A percentile compares a stretch with the other conserved stretches of the same genome.
phyloP scores from a whole-genome alignment of 345 rosid genomes.

The Cardamine occulta region DNA sequence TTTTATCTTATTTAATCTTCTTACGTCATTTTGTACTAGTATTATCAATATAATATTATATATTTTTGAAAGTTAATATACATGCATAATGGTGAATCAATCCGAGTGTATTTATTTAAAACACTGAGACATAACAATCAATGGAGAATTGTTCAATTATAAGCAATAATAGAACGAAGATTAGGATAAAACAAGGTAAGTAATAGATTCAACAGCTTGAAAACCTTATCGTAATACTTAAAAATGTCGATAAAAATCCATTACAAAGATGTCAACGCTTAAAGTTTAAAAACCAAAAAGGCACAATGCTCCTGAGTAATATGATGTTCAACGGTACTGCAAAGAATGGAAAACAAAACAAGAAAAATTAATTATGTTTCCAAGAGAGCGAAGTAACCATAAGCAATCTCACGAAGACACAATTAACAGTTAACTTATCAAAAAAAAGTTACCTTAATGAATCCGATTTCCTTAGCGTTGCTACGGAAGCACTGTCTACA shows the following conservation, averaged over 20 bases:
- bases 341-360: background rate
- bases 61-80: too few species aligned
- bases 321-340: slow-evolving; percentile 38
- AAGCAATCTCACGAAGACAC: background rate
- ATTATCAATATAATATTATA: too few species aligned
- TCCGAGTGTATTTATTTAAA: background rate
- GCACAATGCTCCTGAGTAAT: background rate
- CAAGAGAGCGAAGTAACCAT: background rate
- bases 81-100: background rate
- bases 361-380: background rate
- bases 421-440: background rate
- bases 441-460: slow-evolving; percentile 53
- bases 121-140: background rate
- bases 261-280: slow-evolving; percentile 11
- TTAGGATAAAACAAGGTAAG: background rate
- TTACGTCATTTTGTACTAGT: too few species aligned
- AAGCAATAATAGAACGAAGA: background rate
- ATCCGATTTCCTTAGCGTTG: slow-evolving; percentile 53
- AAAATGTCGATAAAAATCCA: background rate
- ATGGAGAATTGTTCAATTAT: background rate
- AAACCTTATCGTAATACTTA: background rate
- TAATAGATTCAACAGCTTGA: background rate
- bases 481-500: slow-evolving; percentile 48
- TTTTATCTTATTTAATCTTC: too few species aligned
- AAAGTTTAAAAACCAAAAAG: background rate